phyloP scores from a whole-genome alignment of 768 basidiomycete species.

The Chalciporus piperatus region DNA sequence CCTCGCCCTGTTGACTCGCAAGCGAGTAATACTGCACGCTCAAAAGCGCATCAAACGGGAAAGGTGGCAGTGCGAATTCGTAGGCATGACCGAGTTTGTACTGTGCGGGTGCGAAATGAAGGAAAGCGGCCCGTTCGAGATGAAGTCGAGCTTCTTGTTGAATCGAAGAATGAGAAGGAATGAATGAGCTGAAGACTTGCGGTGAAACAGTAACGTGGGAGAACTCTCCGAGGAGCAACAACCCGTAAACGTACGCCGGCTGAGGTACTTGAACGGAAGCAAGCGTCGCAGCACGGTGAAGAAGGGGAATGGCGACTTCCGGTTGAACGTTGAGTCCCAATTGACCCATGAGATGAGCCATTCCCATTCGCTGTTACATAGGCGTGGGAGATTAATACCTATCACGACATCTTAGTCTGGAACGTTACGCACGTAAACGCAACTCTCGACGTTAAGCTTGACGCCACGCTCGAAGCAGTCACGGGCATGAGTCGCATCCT shows the following conservation, averaged over 20 bases:
- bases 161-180: slow-evolving; percentile 48
- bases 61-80: slow-evolving; percentile 85
- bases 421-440: slow-evolving; percentile 63
- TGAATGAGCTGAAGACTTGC: slow-evolving; percentile 50
- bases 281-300: slow-evolving; percentile 74
- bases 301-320: slow-evolving; percentile 61
- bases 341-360: slow-evolving; percentile 90
- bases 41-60: slow-evolving; percentile 83
- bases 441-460: slow-evolving; percentile 70
- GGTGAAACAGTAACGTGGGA: slow-evolving; percentile 55
- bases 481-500: slow-evolving; percentile 66
- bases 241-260: slow-evolving; percentile 85
- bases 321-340: slow-evolving; percentile 59
- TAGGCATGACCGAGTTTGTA: slow-evolving; percentile 92
- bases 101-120: slow-evolving; percentile 82
- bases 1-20: slow-evolving; percentile 81
- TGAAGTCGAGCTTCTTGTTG: slow-evolving; percentile 67
- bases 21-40: slow-evolving; percentile 88
- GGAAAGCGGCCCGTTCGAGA: slow-evolving; percentile 81
- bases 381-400: slow-evolving; percentile 6
- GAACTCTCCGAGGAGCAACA: slow-evolving; percentile 84
- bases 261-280: slow-evolving; percentile 78
- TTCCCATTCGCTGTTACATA: slow-evolving; percentile 72
- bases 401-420: slow-evolving; percentile 3
- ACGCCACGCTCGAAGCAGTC: slow-evolving; percentile 88